Evolutionary conservation across 2,329 filamentous ascomycete species (phyloP).

Genomic region (Apiospora aurea): DNA sequence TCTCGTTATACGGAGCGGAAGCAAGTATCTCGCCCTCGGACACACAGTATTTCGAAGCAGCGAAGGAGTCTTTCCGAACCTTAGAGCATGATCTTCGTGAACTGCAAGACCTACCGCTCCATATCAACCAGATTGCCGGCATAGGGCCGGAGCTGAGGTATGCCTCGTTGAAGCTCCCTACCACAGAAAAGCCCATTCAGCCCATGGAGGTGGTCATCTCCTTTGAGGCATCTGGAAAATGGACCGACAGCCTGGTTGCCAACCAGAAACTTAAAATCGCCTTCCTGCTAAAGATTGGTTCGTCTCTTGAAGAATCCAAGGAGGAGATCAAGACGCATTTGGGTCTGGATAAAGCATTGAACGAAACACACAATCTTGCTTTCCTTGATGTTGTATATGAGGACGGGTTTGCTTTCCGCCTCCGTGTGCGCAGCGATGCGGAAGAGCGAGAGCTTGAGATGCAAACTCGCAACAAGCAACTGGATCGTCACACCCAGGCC

Average conservation of each 20-base stretch:
- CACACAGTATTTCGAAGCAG: slow-evolving; percentile 68
- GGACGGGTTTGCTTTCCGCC: slow-evolving; percentile 76
- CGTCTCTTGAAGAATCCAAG: slow-evolving; percentile 69
- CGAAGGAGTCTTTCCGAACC: slow-evolving; percentile 72
- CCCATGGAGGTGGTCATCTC: slow-evolving; percentile 84
- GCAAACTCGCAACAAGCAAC: slow-evolving; percentile 75
- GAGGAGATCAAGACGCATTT: slow-evolving; percentile 70
- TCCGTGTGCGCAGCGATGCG: slow-evolving; percentile 88
- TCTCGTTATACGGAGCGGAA: slow-evolving; percentile 47
- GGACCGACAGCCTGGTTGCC: slow-evolving; percentile 89
- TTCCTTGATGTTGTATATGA: slow-evolving; percentile 84
- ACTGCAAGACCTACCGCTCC: slow-evolving; percentile 85
- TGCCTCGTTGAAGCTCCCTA: slow-evolving; percentile 66
- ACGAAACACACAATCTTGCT: slow-evolving; percentile 75
- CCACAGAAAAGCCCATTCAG: slow-evolving; percentile 49
- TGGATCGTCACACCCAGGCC: slow-evolving; percentile 71
- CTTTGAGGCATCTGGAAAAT: slow-evolving; percentile 91
- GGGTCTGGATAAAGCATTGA: slow-evolving; percentile 79
- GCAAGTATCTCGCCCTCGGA: slow-evolving; percentile 56
- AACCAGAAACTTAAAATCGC: slow-evolving; percentile 95
- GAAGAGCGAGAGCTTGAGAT: slow-evolving; percentile 83
- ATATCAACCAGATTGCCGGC: slow-evolving; percentile 80
- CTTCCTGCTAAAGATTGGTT: slow-evolving; percentile 80
- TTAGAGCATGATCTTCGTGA: slow-evolving; percentile 80
- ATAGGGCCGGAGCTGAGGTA: slow-evolving; percentile 78